Evolutionary conservation across 2,329 filamentous ascomycete genomes (phyloP).

Genomic region (Arachnopeziza araneosa): DNA sequence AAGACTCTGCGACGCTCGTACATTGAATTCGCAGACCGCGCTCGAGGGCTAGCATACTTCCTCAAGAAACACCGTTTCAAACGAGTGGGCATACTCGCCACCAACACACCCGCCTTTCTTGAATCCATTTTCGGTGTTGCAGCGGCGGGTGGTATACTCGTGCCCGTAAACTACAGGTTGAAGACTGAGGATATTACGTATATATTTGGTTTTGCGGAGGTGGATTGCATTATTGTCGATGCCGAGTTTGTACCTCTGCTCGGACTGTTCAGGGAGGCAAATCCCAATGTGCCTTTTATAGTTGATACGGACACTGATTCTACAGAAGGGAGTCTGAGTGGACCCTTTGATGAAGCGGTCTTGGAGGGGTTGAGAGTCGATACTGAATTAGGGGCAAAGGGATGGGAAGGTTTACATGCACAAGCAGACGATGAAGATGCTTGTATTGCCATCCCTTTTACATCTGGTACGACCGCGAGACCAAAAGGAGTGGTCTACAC

Average conservation of each 20-base stretch:
- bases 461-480: slow-evolving; percentile 57
- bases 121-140: slow-evolving; percentile 85
- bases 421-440: slow-evolving; percentile 68
- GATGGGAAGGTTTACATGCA: slow-evolving; percentile 71
- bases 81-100: slow-evolving; percentile 77
- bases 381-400: slow-evolving; percentile 53
- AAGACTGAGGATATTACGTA: slow-evolving; percentile 84
- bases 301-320: slow-evolving; percentile 79
- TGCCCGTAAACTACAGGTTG: slow-evolving; percentile 68
- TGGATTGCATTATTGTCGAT: slow-evolving; percentile 83
- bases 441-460: slow-evolving; percentile 51
- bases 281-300: slow-evolving; percentile 63
- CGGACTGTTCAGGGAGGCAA: slow-evolving; percentile 53
- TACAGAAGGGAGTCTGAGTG: slow-evolving; percentile 65
- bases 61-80: slow-evolving; percentile 67
- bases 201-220: slow-evolving; percentile 83
- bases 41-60: slow-evolving; percentile 83
- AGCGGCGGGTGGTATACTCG: slow-evolving; percentile 72
- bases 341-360: slow-evolving; percentile 79
- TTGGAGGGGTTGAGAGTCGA: slow-evolving; percentile 75
- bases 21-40: slow-evolving; percentile 75
- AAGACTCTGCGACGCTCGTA: slow-evolving; percentile 72
- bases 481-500: slow-evolving; percentile 94
- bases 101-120: slow-evolving; percentile 92
- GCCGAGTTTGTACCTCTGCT: slow-evolving; percentile 70